A percentile compares a stretch with the other conserved stretches of the same genome.
These are phyloP conservation scores for Nakaseomyces nivariensis DNA, from an alignment of 1,139 yeast genomes.

Conservation along the genomic window DNA sequence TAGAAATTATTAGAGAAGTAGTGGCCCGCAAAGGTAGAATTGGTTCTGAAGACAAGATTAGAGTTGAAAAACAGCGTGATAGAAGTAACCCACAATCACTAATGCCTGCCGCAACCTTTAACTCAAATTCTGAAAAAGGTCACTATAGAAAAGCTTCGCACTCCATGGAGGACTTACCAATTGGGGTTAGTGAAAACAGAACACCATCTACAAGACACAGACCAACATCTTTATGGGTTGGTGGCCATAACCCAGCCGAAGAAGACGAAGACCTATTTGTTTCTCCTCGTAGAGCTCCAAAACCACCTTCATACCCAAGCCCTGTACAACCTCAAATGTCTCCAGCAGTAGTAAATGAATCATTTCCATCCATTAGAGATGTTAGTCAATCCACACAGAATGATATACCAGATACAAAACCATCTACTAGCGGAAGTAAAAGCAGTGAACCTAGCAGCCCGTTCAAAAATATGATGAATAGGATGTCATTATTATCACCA, in stretches of 20 bases:
- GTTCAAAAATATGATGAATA: slow-evolving; percentile 2
- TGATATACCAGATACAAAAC: neutral
- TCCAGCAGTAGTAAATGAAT: slow-evolving; percentile 10
- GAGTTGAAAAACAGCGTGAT: neutral
- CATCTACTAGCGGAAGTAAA: neutral
- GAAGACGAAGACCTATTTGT: slow-evolving; percentile 28
- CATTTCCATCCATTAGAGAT: neutral
- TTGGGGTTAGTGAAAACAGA: slow-evolving; percentile 2
- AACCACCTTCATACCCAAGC: slow-evolving; percentile 43
- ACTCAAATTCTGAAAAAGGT: slow-evolving; percentile 18
- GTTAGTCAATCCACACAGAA: neutral
- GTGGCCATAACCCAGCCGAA: slow-evolving; percentile 2
- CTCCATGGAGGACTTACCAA: slow-evolving; percentile 39
- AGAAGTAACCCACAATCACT: slow-evolving; percentile 10
- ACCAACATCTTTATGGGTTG: slow-evolving; percentile 11
- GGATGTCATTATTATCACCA: neutral
- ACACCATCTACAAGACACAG: slow-evolving; percentile 8
- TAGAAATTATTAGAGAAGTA: slow-evolving; percentile 48
- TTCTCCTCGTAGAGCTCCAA: slow-evolving; percentile 59
- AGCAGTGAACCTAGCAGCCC: slow-evolving; percentile 1
- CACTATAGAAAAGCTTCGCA: slow-evolving; percentile 43
- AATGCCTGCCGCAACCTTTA: slow-evolving; percentile 28
- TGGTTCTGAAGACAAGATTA: neutral
- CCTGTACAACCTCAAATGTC: slow-evolving; percentile 34
- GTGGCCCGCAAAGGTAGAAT: slow-evolving; percentile 5